Base-by-base conservation (phyloP, 176 grass and related monocot species). In the Phoenix roebelenii region DNA sequence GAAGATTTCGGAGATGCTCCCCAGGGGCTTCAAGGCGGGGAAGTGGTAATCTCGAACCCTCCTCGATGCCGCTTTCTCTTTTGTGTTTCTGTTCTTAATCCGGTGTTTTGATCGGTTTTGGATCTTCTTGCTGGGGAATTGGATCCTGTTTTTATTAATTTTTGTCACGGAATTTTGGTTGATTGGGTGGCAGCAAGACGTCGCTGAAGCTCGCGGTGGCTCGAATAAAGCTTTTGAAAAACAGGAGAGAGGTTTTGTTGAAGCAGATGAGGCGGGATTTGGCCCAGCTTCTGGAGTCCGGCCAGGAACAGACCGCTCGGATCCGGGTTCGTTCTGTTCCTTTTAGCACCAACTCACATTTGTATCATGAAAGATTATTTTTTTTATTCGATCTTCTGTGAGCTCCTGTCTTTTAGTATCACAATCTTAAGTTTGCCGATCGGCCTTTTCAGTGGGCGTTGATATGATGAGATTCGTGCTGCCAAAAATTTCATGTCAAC, bases 151-250 rank as follows among this genome's bases (percentile, higher is more conserved):
- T 19, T 3, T 28, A 15, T 49, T 30, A 23, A 6, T 6, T 32
- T 32, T 25, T 17, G 25, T 22, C 10, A 7, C 1, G 39, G 35
- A 39, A 52, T n/a, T 15, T 39, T 39, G 16, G 30, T 32, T 68
- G 22, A 25, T 71, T 58, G 49, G 26, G 25, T 15, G 25, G 15
- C 93, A 98, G 87, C 63, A 98, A 98, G 82, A 87, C 78, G 15
- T 74, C 87, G 59, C 73, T 98, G 66, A 71, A 74, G 81, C 86
- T 98, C 73, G 87, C 76, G 48, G 50, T 92, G 87, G 81, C 87
- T 16, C 81, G 93, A 63, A 85, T 98, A 59, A 92, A 98, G 77
- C 76, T 98, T 68, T 65, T 89, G 73, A 86, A 79, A 70, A 98
- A 92, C 64, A 86, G 81, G 61, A 89, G 77, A 73, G 87, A 76